Evolutionary conservation across 1,284 basidiomycete genomes (phyloP).

Genomic region (Neolentinus lepideus): DNA sequence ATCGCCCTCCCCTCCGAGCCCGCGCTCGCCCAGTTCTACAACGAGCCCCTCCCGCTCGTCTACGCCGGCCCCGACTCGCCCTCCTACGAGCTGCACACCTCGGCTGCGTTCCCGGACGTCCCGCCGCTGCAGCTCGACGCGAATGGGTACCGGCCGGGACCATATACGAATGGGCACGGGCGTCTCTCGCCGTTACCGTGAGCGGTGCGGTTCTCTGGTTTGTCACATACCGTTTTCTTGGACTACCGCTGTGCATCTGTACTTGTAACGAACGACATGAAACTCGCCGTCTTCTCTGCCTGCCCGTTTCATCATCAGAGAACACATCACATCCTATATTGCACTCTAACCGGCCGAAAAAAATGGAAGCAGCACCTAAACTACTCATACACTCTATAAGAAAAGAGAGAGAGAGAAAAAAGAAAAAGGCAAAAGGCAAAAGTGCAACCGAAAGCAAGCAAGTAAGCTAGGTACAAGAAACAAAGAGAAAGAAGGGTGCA

Average conservation of each 20-base stretch:
- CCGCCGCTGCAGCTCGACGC: not conserved
- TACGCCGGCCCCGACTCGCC: not conserved
- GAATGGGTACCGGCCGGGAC: not conserved
- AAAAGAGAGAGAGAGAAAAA: not conserved
- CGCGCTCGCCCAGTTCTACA: conserved; percentile 1
- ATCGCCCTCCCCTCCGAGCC: conserved; percentile 2
- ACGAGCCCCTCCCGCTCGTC: conserved; percentile 1
- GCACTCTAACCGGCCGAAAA: not conserved
- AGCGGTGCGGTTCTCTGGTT: not conserved
- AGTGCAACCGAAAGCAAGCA: not conserved
- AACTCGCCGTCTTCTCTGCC: too few relatives aligned
- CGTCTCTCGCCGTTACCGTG: not conserved
- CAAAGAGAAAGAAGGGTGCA: not conserved
- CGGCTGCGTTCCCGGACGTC: not conserved
- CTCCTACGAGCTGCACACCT: not conserved
- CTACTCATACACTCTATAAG: not conserved
- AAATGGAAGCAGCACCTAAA: not conserved
- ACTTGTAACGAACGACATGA: too few relatives aligned
- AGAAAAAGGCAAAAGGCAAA: not conserved
- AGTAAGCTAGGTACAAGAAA: not conserved
- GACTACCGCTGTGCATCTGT: too few relatives aligned
- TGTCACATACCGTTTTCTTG: too few relatives aligned
- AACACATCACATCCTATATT: too few relatives aligned
- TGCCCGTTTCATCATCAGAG: too few relatives aligned
- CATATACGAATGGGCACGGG: not conserved